phyloP scores from a whole-genome alignment of 2,329 filamentous ascomycete genomes.

The Cercospora zeina region DNA sequence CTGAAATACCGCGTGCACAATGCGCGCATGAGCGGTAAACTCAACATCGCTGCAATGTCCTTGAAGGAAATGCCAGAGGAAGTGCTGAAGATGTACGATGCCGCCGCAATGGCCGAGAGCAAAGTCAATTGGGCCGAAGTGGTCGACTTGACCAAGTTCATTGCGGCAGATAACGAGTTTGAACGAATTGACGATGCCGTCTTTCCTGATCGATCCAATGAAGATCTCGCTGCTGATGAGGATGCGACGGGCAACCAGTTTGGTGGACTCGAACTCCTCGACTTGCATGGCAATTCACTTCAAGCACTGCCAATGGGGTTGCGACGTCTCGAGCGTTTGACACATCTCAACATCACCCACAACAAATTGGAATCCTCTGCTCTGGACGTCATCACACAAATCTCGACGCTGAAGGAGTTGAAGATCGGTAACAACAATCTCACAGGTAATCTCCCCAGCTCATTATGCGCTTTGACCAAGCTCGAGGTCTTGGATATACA shows the following conservation, averaged over 20 bases:
- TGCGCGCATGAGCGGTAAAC: constrained; percentile 73
- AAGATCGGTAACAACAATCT: constrained; percentile 78
- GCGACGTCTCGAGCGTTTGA: constrained; percentile 69
- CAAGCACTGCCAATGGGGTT: constrained; percentile 72
- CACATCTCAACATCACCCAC: constrained; percentile 73
- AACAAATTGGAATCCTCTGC: constrained; percentile 75
- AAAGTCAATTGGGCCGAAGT: constrained; percentile 83
- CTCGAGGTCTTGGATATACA: constrained; percentile 82
- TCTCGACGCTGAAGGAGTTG: constrained; percentile 72
- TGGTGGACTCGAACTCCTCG: constrained; percentile 74
- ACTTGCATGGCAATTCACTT: constrained; percentile 83
- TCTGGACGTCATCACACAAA: constrained; percentile 72
- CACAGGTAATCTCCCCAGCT: constrained; percentile 64
- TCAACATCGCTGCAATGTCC: constrained; percentile 85
- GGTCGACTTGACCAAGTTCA: constrained; percentile 79
- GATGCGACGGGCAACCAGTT: constrained; percentile 75
- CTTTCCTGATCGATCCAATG: constrained; percentile 69
- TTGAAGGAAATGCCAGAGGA: constrained; percentile 77
- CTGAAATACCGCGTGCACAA: constrained; percentile 70
- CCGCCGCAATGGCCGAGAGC: constrained; percentile 64
- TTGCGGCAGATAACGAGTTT: constrained; percentile 88
- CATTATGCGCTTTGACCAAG: constrained; percentile 63
- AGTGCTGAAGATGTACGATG: constrained; percentile 87
- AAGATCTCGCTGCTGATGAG: constrained; percentile 62
- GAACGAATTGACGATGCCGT: constrained; percentile 69